These are phyloP conservation scores for Theileria parva DNA, from an alignment of 169 alveolate species.

Conservation along the genomic window DNA sequence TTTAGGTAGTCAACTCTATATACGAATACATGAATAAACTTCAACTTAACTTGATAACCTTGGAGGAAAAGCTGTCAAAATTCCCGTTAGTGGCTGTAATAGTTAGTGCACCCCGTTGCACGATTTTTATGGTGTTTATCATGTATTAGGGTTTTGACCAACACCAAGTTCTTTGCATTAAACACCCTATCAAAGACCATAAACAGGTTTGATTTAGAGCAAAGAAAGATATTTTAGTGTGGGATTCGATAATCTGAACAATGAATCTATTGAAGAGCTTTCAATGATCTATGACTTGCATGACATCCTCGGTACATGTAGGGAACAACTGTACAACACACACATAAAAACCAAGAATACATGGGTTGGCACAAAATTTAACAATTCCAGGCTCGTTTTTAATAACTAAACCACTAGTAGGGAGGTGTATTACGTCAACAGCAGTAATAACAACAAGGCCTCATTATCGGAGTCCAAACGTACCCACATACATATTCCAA, in stretches of 20 bases:
- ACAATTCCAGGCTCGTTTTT: slow-evolving; percentile 32
- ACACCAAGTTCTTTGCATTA: slow-evolving; percentile 24
- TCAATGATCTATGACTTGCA: slow-evolving; percentile 39
- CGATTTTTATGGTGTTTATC: background rate
- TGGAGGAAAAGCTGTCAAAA: slow-evolving; percentile 21
- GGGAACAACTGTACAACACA: slow-evolving; percentile 9
- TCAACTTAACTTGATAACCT: slow-evolving; percentile 1
- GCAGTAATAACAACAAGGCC: slow-evolving; percentile 5
- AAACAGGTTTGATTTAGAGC: slow-evolving; percentile 20
- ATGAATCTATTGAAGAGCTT: slow-evolving; percentile 36
- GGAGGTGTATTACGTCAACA: slow-evolving; percentile 34
- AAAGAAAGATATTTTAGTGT: slow-evolving; percentile 21
- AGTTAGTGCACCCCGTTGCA: background rate
- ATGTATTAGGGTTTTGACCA: slow-evolving; percentile 8
- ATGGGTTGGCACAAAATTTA: slow-evolving; percentile 39
- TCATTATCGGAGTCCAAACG: slow-evolving; percentile 30
- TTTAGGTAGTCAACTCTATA: slow-evolving; percentile 10
- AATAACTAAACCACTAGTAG: slow-evolving; percentile 15
- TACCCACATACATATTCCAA: background rate
- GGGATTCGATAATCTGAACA: slow-evolving; percentile 52
- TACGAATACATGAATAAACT: slow-evolving; percentile 18
- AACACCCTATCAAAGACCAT: slow-evolving; percentile 46
- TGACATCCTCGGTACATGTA: slow-evolving; percentile 25
- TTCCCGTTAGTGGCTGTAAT: slow-evolving; percentile 3
- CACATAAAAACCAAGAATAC: slow-evolving; percentile 25